These are phyloP conservation scores for Paratinospora sagittata DNA, from an alignment of 164 flowering plant species.

Conservation along the genomic window DNA sequence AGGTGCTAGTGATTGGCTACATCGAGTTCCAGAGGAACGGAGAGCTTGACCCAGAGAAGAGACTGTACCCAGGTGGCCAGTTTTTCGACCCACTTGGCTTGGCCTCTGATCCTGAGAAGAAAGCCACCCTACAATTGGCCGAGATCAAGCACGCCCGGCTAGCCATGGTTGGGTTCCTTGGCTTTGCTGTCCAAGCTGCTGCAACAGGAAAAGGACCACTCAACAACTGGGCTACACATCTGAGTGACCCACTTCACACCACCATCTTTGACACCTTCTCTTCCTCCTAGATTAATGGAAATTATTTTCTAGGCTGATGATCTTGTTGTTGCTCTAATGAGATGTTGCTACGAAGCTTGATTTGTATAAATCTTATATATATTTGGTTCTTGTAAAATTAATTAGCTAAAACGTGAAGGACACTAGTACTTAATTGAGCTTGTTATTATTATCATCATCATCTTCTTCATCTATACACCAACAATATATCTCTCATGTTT, in stretches of 20 bases:
- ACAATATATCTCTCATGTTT: no score
- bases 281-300: constrained; percentile 44
- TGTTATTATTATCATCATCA: no score
- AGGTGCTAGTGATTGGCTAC: constrained; percentile 82
- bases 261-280: constrained; percentile 83
- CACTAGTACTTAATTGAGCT: background rate
- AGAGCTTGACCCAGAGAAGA: constrained; percentile 94
- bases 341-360: background rate
- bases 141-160: constrained; percentile 98
- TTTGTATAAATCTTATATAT: background rate
- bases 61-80: constrained; percentile 91
- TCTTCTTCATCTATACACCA: no score
- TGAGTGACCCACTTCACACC: constrained; percentile 98
- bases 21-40: constrained; percentile 95
- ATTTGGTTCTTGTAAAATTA: constrained; percentile 14
- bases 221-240: constrained; percentile 97
- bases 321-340: background rate
- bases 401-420: background rate
- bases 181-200: constrained; percentile 93
- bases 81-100: constrained; percentile 81
- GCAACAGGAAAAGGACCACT: constrained; percentile 96
- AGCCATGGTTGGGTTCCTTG: constrained; percentile 93
- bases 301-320: background rate
- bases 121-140: constrained; percentile 72
- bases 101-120: constrained; percentile 91